Conservation (phyloP, 2,329 filamentous ascomycete species). For the Alternaria ethzedia region DNA sequence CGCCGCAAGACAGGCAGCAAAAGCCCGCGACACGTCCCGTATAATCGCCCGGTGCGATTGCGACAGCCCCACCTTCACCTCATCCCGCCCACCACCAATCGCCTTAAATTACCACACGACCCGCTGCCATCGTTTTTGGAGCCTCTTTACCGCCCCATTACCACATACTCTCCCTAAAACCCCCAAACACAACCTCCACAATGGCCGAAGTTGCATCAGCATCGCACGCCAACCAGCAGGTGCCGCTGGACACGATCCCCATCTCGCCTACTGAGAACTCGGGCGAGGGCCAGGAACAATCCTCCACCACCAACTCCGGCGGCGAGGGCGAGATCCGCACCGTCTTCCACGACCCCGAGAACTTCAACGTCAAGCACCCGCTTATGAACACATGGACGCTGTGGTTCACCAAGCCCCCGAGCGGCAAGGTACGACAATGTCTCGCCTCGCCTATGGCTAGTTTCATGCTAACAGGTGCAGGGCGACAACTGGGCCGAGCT, state of each 20-base stretch:
- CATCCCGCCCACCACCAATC: constrained; percentile 22
- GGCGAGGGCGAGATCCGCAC: constrained; percentile 72
- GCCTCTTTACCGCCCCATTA: constrained; percentile 1
- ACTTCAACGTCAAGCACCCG: constrained; percentile 99
- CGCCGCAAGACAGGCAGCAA: constrained; percentile 16
- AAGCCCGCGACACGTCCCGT: constrained; percentile 30
- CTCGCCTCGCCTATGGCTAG: neutral
- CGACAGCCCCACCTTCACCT: constrained; percentile 28
- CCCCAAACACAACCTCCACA: constrained; percentile 17
- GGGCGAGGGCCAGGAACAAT: constrained; percentile 48
- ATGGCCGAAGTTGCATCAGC: constrained; percentile 48
- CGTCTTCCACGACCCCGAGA: constrained; percentile 97
- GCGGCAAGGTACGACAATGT: constrained; percentile 75
- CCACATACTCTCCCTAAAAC: neutral
- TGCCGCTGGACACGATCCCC: constrained; percentile 62
- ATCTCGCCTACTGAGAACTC: constrained; percentile 59
- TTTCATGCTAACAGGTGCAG: constrained; percentile 54
- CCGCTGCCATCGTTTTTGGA: constrained; percentile 8
- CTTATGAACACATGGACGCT: constrained; percentile 97
- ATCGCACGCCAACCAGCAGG: constrained; percentile 54
- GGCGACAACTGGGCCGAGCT: constrained; percentile 99
- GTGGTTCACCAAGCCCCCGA: constrained; percentile 99
- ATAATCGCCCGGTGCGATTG: constrained; percentile 45
- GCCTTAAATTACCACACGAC: constrained; percentile 21
- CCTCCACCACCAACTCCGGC: constrained; percentile 50